phyloP scores from a whole-genome alignment of 192 early-diverging fungal species.

The Lunasporangiospora selenospora region DNA sequence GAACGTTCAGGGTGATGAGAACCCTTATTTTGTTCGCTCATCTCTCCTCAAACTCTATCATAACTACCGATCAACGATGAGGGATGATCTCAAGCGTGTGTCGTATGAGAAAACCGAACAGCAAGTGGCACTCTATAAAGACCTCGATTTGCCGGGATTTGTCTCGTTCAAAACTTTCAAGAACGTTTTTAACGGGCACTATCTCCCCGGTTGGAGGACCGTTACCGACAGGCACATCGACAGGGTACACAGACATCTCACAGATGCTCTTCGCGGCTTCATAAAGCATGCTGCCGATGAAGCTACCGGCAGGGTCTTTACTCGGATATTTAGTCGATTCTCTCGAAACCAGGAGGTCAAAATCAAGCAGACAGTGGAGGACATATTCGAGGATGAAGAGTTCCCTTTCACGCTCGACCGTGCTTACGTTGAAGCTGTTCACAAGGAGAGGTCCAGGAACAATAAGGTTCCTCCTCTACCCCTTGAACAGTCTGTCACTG shows the following conservation, averaged over 20 bases:
- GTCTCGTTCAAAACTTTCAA: background rate
- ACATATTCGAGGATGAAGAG: slow-evolving; percentile 2
- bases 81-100: background rate
- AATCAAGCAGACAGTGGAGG: background rate
- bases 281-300: background rate
- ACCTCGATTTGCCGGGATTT: background rate
- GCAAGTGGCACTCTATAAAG: background rate
- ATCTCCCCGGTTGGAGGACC: background rate
- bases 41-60: slow-evolving; percentile 7
- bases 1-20: too few species aligned
- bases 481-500: background rate
- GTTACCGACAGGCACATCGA: background rate
- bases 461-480: background rate
- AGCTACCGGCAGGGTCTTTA: slow-evolving; percentile 1
- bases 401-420: slow-evolving; percentile 4
- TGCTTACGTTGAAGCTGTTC: background rate
- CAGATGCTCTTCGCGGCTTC: background rate
- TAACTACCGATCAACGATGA: background rate
- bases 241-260: background rate
- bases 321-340: slow-evolving; percentile 10
- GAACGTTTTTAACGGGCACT: slow-evolving; percentile 10
- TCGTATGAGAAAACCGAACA: background rate
- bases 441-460: slow-evolving; percentile 8
- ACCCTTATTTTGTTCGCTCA: background rate
- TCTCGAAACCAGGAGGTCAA: background rate